Conservation (phyloP, 2,329 filamentous ascomycete species). For the Epichloe baconii region DNA sequence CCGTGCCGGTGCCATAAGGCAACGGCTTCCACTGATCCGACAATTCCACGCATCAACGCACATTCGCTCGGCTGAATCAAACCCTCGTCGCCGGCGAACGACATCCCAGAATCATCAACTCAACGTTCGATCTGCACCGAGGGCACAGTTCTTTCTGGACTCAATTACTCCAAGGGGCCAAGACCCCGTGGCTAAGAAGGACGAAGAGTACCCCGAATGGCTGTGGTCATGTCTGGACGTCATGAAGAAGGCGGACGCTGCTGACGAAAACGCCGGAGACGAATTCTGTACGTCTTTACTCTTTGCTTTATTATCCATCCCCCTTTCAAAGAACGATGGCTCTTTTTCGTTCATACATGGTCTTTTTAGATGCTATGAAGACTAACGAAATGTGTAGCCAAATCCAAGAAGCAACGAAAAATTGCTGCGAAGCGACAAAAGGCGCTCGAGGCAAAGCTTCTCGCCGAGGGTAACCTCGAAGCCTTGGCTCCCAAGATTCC, state of each 20-base stretch:
- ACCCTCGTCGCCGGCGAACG: constrained; percentile 22
- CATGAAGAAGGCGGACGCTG: constrained; percentile 39
- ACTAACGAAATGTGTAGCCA: constrained; percentile 37
- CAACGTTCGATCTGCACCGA: constrained; percentile 42
- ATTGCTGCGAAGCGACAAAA: constrained; percentile 54
- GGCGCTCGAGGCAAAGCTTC: constrained; percentile 41
- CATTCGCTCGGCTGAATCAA: constrained; percentile 22
- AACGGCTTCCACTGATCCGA: constrained; percentile 19
- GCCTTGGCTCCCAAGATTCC: constrained; percentile 57
- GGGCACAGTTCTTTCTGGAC: constrained; percentile 57
- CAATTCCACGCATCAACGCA: constrained; percentile 28
- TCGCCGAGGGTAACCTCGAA: constrained; percentile 53
- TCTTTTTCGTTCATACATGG: neutral
- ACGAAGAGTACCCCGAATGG: constrained; percentile 70
- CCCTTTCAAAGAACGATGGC: neutral
- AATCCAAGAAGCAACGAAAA: constrained; percentile 71
- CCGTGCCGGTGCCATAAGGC: constrained; percentile 24
- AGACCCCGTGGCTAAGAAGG: constrained; percentile 61
- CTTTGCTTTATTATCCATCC: too few species aligned
- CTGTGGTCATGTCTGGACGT: constrained; percentile 60
- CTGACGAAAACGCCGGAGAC: constrained; percentile 49
- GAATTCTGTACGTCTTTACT: constrained; percentile 56
- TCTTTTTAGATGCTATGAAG: neutral
- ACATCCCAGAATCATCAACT: constrained; percentile 17
- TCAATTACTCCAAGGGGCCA: constrained; percentile 67